Conservation (phyloP, 2,329 filamentous ascomycete species). For the Colletotrichum abscissum region DNA sequence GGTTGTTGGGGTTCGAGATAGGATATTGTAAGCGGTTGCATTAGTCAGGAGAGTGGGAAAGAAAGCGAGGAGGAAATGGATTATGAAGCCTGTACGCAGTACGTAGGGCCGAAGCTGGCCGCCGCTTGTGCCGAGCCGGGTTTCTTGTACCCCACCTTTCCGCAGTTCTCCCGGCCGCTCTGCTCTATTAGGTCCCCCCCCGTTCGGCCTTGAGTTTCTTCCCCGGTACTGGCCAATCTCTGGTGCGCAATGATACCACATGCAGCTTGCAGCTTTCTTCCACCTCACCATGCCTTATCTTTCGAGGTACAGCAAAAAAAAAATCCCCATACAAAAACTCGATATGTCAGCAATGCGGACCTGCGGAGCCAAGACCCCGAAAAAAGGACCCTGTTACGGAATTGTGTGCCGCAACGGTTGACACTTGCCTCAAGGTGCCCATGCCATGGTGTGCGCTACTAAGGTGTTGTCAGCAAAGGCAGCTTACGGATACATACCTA, state of each 20-base stretch:
- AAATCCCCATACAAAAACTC: neutral
- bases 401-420: neutral
- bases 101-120: slow-evolving; percentile 30
- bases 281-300: neutral
- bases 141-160: slow-evolving; percentile 2
- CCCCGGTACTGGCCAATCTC: neutral
- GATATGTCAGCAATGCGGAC: slow-evolving; percentile 31
- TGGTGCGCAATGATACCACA: neutral
- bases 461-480: neutral
- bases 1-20: neutral
- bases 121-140: neutral
- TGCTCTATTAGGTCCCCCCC: neutral
- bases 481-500: neutral
- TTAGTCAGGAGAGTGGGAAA: slow-evolving; percentile 19
- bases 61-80: neutral
- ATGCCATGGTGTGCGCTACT: neutral
- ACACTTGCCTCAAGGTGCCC: neutral
- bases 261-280: neutral
- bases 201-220: neutral
- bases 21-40: slow-evolving; percentile 13
- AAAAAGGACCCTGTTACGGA: neutral
- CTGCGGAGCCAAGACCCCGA: slow-evolving; percentile 29
- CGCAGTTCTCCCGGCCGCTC: slow-evolving; percentile 3
- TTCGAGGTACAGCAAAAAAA: neutral
- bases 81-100: neutral